Base-by-base conservation (phyloP, 208 protist species). In the Sergeia podlipaevii region DNA sequence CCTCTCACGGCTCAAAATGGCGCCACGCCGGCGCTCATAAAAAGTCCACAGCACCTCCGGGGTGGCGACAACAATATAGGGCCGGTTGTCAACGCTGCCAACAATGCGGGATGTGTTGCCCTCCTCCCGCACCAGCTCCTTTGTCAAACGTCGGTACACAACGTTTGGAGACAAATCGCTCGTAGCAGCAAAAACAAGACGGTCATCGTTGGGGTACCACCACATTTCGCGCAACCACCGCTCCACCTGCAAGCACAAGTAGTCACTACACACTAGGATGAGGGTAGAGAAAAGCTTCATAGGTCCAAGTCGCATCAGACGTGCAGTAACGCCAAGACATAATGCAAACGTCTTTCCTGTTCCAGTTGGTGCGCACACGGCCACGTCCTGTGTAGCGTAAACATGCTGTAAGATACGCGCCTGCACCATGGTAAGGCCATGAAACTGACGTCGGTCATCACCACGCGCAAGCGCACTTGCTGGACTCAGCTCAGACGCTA, bases 261-360 rank as follows among this genome's bases (percentile, higher is more conserved):
- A 55, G 60, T 93, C 83, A 48, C 76, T 89, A 57, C 60, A 70
- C 24, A 84, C 85, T 4, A 96, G 70, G 23, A 96, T 73, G 7
- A 96, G 26, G 17, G 74, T 85, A 4, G 89, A 90, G 30, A 91
- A 68, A 2, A 86, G 66, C 61, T 91, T 96, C 85, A 93, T 91
- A 17, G 89, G 89, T 10, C 89, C 89, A 24, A 89, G 72, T 0
- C 89, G 81, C 85, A 93, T 93, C 20, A 96, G 71, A 13, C 82
- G 66, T 3, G 89, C 85, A 29, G 84, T 74, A 33, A 93, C 70
- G 23, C 80, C 89, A 20, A 91, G 52, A 47, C 89, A 96, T 6
- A 96, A 70, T 0, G 82, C 85, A 48, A 93, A 89, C 8, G 89
- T 96, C 51, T 96, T 96, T 5, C 89, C 89, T 23, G 77, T 91